Evolutionary conservation across 2,329 filamentous ascomycete species (phyloP), one percentile per base, ranked within the genome.

Genomic region (Apiospora saccharicola): DNA sequence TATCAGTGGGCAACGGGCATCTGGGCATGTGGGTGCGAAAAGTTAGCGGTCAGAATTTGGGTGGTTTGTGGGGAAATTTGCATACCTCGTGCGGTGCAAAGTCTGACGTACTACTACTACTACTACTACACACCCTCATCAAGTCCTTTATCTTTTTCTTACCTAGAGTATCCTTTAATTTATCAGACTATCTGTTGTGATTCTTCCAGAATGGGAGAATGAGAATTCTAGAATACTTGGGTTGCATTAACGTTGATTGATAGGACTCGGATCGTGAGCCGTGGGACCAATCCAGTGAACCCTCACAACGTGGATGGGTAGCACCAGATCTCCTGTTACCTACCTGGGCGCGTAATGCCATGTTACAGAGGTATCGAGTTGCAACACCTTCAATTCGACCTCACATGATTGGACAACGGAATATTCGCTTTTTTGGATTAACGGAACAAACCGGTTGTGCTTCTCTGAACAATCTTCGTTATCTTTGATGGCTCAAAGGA

Each of bases 41-140:
- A 64, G 34, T n/a, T 64, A 64, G 57, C 57, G 34, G 57, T 64
- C 57, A 61, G 30, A 37, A n/a, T 61, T 34, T 61, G 53, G 51
- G 51, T 19, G 51, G 57, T 41, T 64, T 64, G 57, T 64, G 57
- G 57, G 57, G 57, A 64, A 64, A 41, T 37, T 37, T 61, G 30
- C 13, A 10, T 26, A 1, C 22, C 57, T 64, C 57, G 53, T 61
- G 53, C 30, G 53, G 53, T 61, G 53, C 30, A 61, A 61, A 61
- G 53, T 61, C 53, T 61, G 53, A 61, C 53, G 53, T 61, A n/a
- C 30, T 7, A 34, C 6, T 61, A 41, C 53, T 30, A 30, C 26
- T n/a, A n/a, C 26, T 30, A 30, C 26, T 30, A 30, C 26, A 30
- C 26, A 30, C 26, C 26, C 26, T 30, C 26, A 30, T 30, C 26